Evolutionary conservation across 306 rosid species (phyloP).

Genomic region (Sechiopsis laciniata): DNA sequence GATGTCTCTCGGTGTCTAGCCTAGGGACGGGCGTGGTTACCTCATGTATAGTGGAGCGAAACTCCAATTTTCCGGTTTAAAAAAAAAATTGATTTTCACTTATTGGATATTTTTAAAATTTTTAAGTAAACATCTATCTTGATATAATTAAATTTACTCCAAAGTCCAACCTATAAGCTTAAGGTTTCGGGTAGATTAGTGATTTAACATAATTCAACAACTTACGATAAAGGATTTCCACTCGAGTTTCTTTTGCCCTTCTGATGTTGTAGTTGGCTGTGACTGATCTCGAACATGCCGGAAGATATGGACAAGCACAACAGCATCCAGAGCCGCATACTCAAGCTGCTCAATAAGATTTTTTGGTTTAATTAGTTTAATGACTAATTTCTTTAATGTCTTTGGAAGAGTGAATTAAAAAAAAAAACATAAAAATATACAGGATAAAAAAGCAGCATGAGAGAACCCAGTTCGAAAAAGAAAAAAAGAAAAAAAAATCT

Average conservation of each 20-base stretch:
- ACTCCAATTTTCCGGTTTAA: too few species aligned
- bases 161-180: too few species aligned
- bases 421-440: neutral
- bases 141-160: too few species aligned
- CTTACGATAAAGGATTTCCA: constrained; percentile 89
- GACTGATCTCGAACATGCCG: constrained; percentile 56
- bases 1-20: too few species aligned
- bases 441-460: neutral
- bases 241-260: constrained; percentile 37
- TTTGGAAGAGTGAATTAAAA: neutral
- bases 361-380: constrained; percentile 22
- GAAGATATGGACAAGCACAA: constrained; percentile 76
- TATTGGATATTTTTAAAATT: too few species aligned
- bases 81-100: too few species aligned
- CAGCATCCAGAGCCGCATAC: constrained; percentile 96
- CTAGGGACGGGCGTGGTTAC: too few species aligned
- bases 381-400: constrained; percentile 2
- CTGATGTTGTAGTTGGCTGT: constrained; percentile 26
- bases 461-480: neutral
- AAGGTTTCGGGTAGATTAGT: too few species aligned
- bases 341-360: constrained; percentile 58
- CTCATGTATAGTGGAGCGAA: too few species aligned
- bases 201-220: neutral
- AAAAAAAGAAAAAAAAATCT: neutral
- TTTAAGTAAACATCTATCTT: too few species aligned